Evolutionary conservation across 768 basidiomycete species (phyloP).

Genomic region (Trametes meyenii): DNA sequence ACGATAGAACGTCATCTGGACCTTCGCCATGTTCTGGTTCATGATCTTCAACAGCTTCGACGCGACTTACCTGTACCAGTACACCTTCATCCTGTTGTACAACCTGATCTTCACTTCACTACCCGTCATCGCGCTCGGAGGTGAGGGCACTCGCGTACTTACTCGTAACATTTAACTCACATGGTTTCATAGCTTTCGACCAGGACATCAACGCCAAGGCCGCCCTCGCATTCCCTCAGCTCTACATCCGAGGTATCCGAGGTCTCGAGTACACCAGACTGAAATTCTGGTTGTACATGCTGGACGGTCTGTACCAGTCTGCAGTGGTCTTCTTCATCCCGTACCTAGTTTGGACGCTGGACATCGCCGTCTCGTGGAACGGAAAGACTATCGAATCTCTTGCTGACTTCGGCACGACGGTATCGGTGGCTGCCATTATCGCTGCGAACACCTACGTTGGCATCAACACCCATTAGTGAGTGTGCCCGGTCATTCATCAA

Average conservation of each 20-base stretch:
- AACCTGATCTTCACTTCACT: conserved; percentile 93
- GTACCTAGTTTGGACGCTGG: conserved; percentile 70
- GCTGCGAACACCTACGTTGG: conserved; percentile 91
- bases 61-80: conserved; percentile 92
- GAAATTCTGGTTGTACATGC: conserved; percentile 96
- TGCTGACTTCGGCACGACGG: conserved; percentile 90
- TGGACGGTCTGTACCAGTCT: conserved; percentile 93
- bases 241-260: conserved; percentile 94
- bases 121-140: conserved; percentile 89
- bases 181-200: conserved; percentile 70
- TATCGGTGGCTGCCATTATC: conserved; percentile 84
- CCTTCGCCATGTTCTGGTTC: conserved; percentile 93
- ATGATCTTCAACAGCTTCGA: conserved; percentile 93
- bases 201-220: conserved; percentile 92
- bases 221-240: conserved; percentile 88
- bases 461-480: conserved; percentile 87
- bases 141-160: conserved; percentile 43
- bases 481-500: conserved; percentile 32
- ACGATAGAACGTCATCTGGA: conserved; percentile 86
- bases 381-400: conserved; percentile 79
- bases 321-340: conserved; percentile 86
- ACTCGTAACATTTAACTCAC: background rate
- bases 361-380: conserved; percentile 69
- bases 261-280: conserved; percentile 89
- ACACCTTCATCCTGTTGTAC: conserved; percentile 90